Base-by-base conservation (phyloP, 129 eudicot species). In the Chrysanthemum makinoi region DNA sequence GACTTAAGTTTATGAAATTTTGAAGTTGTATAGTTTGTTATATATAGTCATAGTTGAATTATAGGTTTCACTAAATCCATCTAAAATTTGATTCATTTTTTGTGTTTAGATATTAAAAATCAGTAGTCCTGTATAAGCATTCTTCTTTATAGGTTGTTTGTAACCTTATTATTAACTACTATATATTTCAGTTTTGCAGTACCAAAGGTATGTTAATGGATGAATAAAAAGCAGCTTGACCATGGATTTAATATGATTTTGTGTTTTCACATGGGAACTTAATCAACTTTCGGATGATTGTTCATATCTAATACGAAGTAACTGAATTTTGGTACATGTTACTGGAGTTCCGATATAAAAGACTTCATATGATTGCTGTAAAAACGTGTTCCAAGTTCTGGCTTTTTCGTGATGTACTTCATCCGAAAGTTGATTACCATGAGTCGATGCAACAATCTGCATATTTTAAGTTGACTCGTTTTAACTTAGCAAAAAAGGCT, bases 1-100 rank as follows among this genome's bases (percentile, higher is more conserved):
- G 48, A 58, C 3, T 22, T 58, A 26, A 10, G 69, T 11, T 62
- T 9, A 15, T 17, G 47, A 62, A 51, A 48, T 72, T 22, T 13
- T 60, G 44, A 19, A 49, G 11, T 46, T 72, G 19, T 18, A 39
- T 52, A 69, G 64, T 35, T 44, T 56, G 72, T 77, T 70, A 20
- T 71, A 20, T 20, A 59, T 77, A 77, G 72, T 48, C 43, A 71
- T 63, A 66, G 53, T 53, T 22, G 43, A 52, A 6, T 39, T 62
- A 70, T 20, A 39, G 66, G 55, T 73, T 68, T 50, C 44, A 58
- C 69, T 67, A 18, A 12, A 4, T 15, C 19, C 9, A 2, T 12
- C n/a, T 14, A 2, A 8, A 70, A 77, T 64, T 64, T 57, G 46
- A 77, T 77, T 70, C 54, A 70, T 77, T 77, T 43, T 64, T 77